Percentiles rank a stretch among this genome's conserved stretches.
These are phyloP conservation scores for Sporothrix mexicana DNA, from an alignment of 2,329 filamentous ascomycete species.

Conservation along the genomic window DNA sequence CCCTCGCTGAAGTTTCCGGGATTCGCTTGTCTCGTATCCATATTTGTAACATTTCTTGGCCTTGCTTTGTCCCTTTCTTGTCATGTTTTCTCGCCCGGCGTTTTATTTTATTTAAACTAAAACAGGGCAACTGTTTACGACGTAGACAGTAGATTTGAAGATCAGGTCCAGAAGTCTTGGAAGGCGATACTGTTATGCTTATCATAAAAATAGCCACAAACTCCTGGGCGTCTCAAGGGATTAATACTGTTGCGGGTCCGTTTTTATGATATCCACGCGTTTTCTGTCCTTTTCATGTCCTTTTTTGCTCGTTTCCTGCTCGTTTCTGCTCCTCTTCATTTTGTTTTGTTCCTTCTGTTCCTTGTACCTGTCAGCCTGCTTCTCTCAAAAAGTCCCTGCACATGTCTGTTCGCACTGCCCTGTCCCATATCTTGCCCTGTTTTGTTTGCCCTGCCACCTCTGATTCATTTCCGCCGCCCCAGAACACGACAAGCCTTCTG, in stretches of 20 bases:
- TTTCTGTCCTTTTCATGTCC: neutral
- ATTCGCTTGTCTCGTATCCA: slow-evolving; percentile 11
- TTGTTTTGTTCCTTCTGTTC: slow-evolving; percentile 3
- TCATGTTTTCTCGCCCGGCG: neutral
- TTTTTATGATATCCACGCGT: neutral
- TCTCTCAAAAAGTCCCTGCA: no score
- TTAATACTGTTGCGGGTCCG: neutral
- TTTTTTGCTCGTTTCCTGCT: neutral
- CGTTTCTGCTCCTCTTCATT: neutral
- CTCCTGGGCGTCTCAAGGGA: neutral
- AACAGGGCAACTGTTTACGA: neutral
- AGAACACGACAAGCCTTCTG: neutral
- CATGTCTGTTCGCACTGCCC: neutral
- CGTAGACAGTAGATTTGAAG: neutral
- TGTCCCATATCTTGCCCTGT: neutral
- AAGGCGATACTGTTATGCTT: neutral
- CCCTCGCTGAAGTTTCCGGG: slow-evolving; percentile 9
- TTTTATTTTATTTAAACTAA: neutral
- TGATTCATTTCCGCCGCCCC: slow-evolving; percentile 3
- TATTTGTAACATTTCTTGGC: neutral
- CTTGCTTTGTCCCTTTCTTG: neutral
- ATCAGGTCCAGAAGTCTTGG: neutral
- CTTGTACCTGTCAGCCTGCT: neutral
- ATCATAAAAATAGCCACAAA: slow-evolving; percentile 8
- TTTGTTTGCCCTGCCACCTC: neutral